Evolutionary conservation across 148 eudicot genomes (phyloP).

Genomic region (Heliosperma pusillum): DNA sequence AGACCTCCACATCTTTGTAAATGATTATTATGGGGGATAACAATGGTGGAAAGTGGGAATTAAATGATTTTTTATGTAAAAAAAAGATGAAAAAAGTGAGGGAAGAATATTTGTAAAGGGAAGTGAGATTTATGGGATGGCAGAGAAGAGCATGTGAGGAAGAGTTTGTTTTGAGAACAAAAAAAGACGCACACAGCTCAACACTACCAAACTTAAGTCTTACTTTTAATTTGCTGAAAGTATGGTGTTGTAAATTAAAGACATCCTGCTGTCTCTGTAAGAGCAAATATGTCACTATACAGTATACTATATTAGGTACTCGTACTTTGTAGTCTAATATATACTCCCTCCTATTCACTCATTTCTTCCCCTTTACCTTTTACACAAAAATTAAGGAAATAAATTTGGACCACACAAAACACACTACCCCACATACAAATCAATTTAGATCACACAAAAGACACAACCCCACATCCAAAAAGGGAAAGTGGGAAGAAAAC

Average conservation of each 20-base stretch:
- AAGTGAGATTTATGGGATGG: slow-evolving; percentile 30
- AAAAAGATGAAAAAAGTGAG: too few species aligned
- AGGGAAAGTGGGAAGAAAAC: too few species aligned
- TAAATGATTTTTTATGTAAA: neutral
- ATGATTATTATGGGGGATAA: neutral
- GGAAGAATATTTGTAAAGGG: slow-evolving; percentile 23
- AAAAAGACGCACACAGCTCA: neutral
- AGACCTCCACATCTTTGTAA: slow-evolving; percentile 2
- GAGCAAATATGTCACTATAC: neutral
- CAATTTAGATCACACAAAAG: too few species aligned
- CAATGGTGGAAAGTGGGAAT: neutral
- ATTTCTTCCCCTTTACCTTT: too few species aligned
- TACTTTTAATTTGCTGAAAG: slow-evolving; percentile 1
- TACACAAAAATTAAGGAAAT: too few species aligned
- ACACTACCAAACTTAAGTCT: neutral
- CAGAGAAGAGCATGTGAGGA: slow-evolving; percentile 25
- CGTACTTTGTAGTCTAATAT: too few species aligned
- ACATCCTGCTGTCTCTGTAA: neutral
- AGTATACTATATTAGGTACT: too few species aligned
- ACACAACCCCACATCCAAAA: too few species aligned
- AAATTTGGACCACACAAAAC: too few species aligned
- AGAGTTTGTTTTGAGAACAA: slow-evolving; percentile 5
- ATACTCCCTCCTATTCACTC: too few species aligned
- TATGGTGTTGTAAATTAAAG: slow-evolving; percentile 13
- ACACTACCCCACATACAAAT: too few species aligned